Evolutionary conservation across 2,329 filamentous ascomycete species (phyloP), one percentile per base, ranked within the genome.

Genomic region (Colletotrichum sidae): DNA sequence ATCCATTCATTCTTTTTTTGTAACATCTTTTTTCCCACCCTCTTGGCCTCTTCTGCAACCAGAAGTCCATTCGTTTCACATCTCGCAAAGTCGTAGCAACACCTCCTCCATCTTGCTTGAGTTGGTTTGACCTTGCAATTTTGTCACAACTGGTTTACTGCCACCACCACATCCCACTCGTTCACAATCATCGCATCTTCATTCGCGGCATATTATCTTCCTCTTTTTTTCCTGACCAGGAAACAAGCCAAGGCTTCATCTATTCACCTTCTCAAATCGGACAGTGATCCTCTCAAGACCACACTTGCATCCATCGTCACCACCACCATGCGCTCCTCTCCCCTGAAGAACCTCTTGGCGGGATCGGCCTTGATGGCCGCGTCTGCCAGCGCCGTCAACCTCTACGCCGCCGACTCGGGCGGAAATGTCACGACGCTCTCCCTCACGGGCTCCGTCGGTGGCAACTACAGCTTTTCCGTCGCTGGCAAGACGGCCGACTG

Each of bases 341-440:
- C 49, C 33, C 38, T 60, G 49, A 64, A 42, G 35, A 54, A 15
- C 42, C 35, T 60, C 60, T 64, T 64, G 49, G 55, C 60, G 25
- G 60, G 47, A 12, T 60, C 55, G 46, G 60, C 49, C 44, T 37
- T 60, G 33, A 42, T 33, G 49, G 60, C 37, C 15, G 61, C 50
- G 7, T 63, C 65, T 13, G 56, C 54, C 51, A 65, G 56, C 45
- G 68, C 68, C 11, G 65, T 68, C 42, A 69, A 55, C 38, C 64
- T 70, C 15, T 70, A 58, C 54, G 55, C 67, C 10, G 68, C 68
- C 12, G 65, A 69, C 38, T 68, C 67, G 8, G 61, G 68, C 49
- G 68, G 68, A 46, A 69, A 67, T 46, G 55, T 70, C 41, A 70
- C 65, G 44, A 69, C 65, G 37, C 67, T 70, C 11, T 67, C 68